These are phyloP conservation scores for Apophysomyces trapeziformis DNA, from an alignment of 371 early-diverging fungal genomes.

Conservation along the genomic window DNA sequence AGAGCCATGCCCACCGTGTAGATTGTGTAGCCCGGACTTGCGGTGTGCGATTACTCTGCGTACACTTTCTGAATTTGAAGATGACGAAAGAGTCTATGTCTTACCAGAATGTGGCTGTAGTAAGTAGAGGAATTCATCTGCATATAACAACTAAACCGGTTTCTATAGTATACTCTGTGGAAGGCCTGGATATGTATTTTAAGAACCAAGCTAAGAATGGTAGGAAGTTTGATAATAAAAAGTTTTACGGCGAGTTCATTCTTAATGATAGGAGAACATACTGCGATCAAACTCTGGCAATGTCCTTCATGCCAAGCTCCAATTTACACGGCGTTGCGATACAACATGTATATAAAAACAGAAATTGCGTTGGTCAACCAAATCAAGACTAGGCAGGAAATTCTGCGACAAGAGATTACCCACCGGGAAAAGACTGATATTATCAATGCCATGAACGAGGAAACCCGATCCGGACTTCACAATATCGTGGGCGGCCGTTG, in stretches of 20 bases:
- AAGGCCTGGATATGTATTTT: conserved; percentile 47
- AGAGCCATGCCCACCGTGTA: conserved; percentile 53
- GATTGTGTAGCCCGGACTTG: conserved; percentile 27
- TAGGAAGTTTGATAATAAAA: not conserved
- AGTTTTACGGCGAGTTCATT: no score
- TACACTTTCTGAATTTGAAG: conserved; percentile 40
- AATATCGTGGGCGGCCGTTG: conserved; percentile 56
- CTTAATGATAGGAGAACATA: conserved; percentile 30
- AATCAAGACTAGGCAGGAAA: conserved; percentile 42
- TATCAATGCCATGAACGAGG: conserved; percentile 53
- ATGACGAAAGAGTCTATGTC: conserved; percentile 36
- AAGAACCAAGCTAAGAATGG: conserved; percentile 43
- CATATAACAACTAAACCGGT: no score
- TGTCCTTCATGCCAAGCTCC: conserved; percentile 51
- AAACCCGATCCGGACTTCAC: conserved; percentile 30
- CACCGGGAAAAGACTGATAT: conserved; percentile 36
- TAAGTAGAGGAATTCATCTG: conserved; percentile 17
- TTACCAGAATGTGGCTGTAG: conserved; percentile 58
- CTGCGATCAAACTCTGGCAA: conserved; percentile 52
- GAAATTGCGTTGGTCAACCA: conserved; percentile 47
- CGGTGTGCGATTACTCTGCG: conserved; percentile 44
- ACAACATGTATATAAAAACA: conserved; percentile 46
- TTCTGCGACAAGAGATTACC: conserved; percentile 31
- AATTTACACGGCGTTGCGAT: conserved; percentile 46
- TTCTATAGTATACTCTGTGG: conserved; percentile 41